These are phyloP conservation scores for Trebouxia gelatinosa DNA, from an alignment of 163 green algal species.

Conservation along the genomic window DNA sequence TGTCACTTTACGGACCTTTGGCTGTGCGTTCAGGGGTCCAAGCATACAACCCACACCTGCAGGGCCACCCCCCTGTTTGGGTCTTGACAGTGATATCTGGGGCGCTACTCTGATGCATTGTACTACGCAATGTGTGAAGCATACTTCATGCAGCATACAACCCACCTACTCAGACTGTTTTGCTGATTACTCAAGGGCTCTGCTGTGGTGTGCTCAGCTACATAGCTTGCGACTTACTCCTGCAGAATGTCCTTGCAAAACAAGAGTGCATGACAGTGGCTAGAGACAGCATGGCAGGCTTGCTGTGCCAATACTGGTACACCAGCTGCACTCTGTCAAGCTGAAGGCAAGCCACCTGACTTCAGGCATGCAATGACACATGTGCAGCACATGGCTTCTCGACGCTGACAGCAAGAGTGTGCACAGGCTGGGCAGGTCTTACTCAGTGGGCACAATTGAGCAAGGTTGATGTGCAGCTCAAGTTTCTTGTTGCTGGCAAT, in stretches of 20 bases:
- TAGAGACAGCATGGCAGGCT: too few relatives aligned
- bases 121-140: neutral
- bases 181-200: neutral
- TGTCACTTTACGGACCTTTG: slow-evolving; percentile 47
- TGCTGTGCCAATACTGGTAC: too few relatives aligned
- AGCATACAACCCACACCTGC: slow-evolving; percentile 51
- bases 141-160: neutral
- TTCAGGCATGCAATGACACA: too few relatives aligned
- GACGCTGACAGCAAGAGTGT: too few relatives aligned
- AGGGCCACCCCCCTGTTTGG: neutral
- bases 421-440: too few relatives aligned
- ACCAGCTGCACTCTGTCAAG: too few relatives aligned
- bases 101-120: neutral
- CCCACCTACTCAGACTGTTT: neutral
- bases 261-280: neutral
- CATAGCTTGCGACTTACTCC: neutral
- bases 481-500: too few relatives aligned
- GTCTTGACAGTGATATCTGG: neutral
- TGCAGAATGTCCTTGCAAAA: neutral
- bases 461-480: too few relatives aligned
- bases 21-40: slow-evolving; percentile 59
- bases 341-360: too few relatives aligned
- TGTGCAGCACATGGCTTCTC: too few relatives aligned
- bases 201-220: neutral
- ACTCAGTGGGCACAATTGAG: too few relatives aligned